phyloP scores from a whole-genome alignment of 352 stramenopile species.

The Pythium insidiosum region DNA sequence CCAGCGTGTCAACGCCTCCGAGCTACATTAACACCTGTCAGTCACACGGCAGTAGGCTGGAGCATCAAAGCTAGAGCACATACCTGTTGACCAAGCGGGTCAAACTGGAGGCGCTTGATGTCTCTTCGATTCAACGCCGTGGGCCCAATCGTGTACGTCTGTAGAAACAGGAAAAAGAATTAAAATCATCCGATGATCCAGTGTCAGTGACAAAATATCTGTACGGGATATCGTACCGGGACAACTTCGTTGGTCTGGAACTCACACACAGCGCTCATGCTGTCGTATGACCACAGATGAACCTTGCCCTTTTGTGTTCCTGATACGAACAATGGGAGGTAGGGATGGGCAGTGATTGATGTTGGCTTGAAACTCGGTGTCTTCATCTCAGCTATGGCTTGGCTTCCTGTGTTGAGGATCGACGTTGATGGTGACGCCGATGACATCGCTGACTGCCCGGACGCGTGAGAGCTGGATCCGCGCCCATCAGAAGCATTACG shows the following conservation, averaged over 20 bases:
- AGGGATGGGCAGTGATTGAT: slow-evolving; percentile 64
- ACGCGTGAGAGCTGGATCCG: too few relatives aligned
- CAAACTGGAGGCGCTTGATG: slow-evolving; percentile 74
- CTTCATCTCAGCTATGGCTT: slow-evolving; percentile 36
- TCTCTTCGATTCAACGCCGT: slow-evolving; percentile 46
- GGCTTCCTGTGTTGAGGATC: too few relatives aligned
- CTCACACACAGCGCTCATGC: slow-evolving; percentile 50
- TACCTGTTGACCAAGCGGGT: slow-evolving; percentile 74
- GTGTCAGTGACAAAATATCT: background rate
- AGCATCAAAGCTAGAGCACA: background rate
- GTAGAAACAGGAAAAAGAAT: background rate
- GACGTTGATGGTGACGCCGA: too few relatives aligned
- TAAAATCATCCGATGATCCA: background rate
- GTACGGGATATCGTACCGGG: slow-evolving; percentile 25
- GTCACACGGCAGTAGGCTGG: background rate
- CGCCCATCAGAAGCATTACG: background rate
- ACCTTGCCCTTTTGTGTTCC: slow-evolving; percentile 75
- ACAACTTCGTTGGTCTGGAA: slow-evolving; percentile 68
- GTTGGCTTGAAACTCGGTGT: slow-evolving; percentile 69
- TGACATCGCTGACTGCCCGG: too few relatives aligned
- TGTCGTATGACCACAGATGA: slow-evolving; percentile 82
- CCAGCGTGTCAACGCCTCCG: slow-evolving; percentile 62
- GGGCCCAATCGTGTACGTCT: slow-evolving; percentile 57
- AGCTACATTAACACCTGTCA: slow-evolving; percentile 27
- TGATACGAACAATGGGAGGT: slow-evolving; percentile 71